Base-by-base conservation (phyloP, 2,329 filamentous ascomycete species). In the Beauveria sp. region DNA sequence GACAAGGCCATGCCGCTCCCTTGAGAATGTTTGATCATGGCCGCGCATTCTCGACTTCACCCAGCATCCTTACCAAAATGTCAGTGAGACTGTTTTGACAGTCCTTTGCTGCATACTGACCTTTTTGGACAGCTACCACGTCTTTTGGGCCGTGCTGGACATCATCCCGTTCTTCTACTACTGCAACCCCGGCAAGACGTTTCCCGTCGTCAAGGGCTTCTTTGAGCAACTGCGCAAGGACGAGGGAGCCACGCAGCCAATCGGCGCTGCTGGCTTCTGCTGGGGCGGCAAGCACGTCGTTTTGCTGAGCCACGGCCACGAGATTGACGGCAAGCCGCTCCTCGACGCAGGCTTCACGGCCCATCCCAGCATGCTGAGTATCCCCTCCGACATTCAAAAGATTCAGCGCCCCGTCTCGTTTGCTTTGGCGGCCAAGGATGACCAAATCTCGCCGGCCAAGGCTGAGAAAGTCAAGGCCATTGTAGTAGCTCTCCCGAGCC, bases 181-280 rank as follows among this genome's bases (percentile, higher is more conserved):
- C 54, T 76, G 73, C 57, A 67, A 68, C 49, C 65, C 69, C 5
- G 64, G 67, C n/a, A 70, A 70, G 50, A 68, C 72, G 4, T 69
- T 68, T 31, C 74, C 76, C 1, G 63, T 68, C 40, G 75, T 79
- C 22, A 68, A 66, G 45, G 66, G 64, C 43, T 79, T 75, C 66
- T 72, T 79, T 46, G 67, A 72, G 59, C 66, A 70, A 5, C 64
- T 79, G 3, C 77, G 71, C 45, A 66, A 71, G 45, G 70, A 72
- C 31, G 69, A 71, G 45, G 70, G 70, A 12, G 62, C 64, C 5
- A 53, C 45, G 54, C 67, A 74, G 7, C 70, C 72, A 18, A 71
- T 87, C 51, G 83, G 79, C 24, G 80, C 76, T 0, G 81, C 81
- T 0, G 86, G 85, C 0, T 87, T 85, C 73, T 87, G 83, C 74